A percentile compares a stretch with the other conserved stretches of the same genome.
phyloP scores from a whole-genome alignment of 2,329 filamentous ascomycete species.

The Sphaceloma murrayae region DNA sequence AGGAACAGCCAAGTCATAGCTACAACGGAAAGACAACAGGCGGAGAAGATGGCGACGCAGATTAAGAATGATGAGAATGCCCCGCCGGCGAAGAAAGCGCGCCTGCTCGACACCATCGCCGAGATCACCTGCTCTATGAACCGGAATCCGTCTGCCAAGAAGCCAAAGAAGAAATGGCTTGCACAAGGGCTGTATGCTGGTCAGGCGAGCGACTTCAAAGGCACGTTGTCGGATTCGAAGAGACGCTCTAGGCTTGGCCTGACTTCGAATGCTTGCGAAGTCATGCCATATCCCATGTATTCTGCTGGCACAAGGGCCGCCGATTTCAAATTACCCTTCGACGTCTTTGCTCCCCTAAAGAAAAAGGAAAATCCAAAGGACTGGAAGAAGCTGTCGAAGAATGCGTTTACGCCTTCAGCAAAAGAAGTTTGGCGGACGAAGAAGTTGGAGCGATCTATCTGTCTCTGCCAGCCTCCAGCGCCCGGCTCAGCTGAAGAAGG shows the following conservation, averaged over 20 bases:
- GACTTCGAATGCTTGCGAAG: constrained; percentile 56
- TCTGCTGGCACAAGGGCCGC: constrained; percentile 49
- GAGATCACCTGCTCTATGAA: constrained; percentile 14
- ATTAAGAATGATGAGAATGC: constrained; percentile 17
- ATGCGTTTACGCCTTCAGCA: constrained; percentile 58
- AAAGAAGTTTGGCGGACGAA: constrained; percentile 29
- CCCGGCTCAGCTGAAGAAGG: constrained; percentile 52
- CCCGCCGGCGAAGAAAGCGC: constrained; percentile 14
- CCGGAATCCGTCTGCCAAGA: constrained; percentile 19
- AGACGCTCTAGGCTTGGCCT: constrained; percentile 37
- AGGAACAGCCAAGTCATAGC: constrained; percentile 10
- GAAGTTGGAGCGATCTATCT: constrained; percentile 34
- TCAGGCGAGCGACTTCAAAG: constrained; percentile 48
- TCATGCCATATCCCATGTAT: constrained; percentile 30
- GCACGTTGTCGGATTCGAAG: constrained; percentile 21
- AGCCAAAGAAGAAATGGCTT: constrained; percentile 64
- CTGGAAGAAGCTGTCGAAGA: constrained; percentile 86
- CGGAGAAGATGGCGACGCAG: constrained; percentile 11
- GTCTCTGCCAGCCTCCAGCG: constrained; percentile 55
- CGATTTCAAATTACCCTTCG: constrained; percentile 81
- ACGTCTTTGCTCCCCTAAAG: constrained; percentile 79
- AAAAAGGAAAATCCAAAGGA: constrained; percentile 79
- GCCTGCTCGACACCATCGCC: constrained; percentile 19
- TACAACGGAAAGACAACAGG: constrained; percentile 14
- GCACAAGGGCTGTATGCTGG: constrained; percentile 79